phyloP scores from a whole-genome alignment of 257 asterid genomes.

The Gynochthodes officinalis region DNA sequence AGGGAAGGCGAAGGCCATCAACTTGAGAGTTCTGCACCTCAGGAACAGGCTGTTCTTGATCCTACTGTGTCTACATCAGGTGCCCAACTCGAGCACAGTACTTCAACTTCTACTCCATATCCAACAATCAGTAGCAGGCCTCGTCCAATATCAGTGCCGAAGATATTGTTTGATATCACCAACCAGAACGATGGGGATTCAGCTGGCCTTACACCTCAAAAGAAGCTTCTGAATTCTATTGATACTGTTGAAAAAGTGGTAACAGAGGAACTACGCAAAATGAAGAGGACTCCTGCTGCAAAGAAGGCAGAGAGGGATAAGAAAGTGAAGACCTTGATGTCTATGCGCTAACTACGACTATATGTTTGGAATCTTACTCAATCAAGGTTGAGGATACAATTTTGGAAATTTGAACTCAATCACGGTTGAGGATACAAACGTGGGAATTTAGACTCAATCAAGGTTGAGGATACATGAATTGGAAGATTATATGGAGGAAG shows the following conservation, averaged over 20 bases:
- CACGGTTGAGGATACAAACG: slow-evolving; percentile 10
- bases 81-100: slow-evolving; percentile 62
- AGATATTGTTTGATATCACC: slow-evolving; percentile 63
- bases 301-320: slow-evolving; percentile 58
- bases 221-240: slow-evolving; percentile 61
- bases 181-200: slow-evolving; percentile 38
- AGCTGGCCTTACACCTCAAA: slow-evolving; percentile 55
- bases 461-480: slow-evolving; percentile 6
- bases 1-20: slow-evolving; percentile 54
- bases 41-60: slow-evolving; percentile 40
- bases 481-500: slow-evolving; percentile 19
- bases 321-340: slow-evolving; percentile 61
- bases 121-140: slow-evolving; percentile 31
- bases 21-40: slow-evolving; percentile 45
- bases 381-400: slow-evolving; percentile 53
- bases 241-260: slow-evolving; percentile 69
- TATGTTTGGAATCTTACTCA: slow-evolving; percentile 27
- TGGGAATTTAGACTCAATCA: background rate
- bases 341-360: slow-evolving; percentile 50
- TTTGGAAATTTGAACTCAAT: background rate
- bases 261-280: slow-evolving; percentile 58
- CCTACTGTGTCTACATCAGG: slow-evolving; percentile 40
- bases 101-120: slow-evolving; percentile 37
- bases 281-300: slow-evolving; percentile 67
- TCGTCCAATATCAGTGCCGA: slow-evolving; percentile 51